Base-by-base conservation (phyloP, 768 basidiomycete genomes). In the Tulasnella sp. region DNA sequence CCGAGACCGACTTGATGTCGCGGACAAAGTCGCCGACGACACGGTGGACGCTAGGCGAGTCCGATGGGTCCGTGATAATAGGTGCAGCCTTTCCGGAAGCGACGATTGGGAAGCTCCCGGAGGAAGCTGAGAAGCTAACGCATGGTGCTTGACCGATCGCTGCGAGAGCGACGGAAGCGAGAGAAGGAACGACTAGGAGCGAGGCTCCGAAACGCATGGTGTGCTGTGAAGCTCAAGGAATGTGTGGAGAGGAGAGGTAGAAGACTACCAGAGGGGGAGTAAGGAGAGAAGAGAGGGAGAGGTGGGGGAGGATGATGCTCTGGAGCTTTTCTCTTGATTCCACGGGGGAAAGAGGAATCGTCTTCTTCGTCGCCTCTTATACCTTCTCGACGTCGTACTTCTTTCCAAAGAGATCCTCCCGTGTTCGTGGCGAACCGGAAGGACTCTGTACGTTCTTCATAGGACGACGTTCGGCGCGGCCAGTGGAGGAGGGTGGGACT, bases 21-120 rank as follows among this genome's bases (percentile, higher is more conserved):
- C 82, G 77, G 1, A 82, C 86, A 76, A 91, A 89, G 75, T 87
- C 86, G 6, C 81, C 75, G 4, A 86, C 88, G 1, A 87, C 88
- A 37, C 86, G 81, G 67, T 87, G 87, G 1, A 89, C 87, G 44
- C 86, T 86, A 17, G 85, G 84, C 85, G 86, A 89, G 65, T 89
- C 88, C 67, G 87, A 86, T 0, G 81, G 47, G 32, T 68, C 69
- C 17, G 71, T 73, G 34, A 73, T 39, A 42, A 76, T 72, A 8
- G 74, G 67, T 12, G 74, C 47, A 34, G 67, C 66, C 6, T 42
- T 22, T 11, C 66, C 65, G 26, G 67, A 62, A 1, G 68, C 65
- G 11, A 75, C 74, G 40, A 76, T 63, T 11, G 72, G 73, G 73
- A 76, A 76, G 64, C 71, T 39, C 14, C 29, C 68, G 35, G 14